Evolutionary conservation across 106 monocot genomes (phyloP).

Genomic region (Dendrobium nobile): DNA sequence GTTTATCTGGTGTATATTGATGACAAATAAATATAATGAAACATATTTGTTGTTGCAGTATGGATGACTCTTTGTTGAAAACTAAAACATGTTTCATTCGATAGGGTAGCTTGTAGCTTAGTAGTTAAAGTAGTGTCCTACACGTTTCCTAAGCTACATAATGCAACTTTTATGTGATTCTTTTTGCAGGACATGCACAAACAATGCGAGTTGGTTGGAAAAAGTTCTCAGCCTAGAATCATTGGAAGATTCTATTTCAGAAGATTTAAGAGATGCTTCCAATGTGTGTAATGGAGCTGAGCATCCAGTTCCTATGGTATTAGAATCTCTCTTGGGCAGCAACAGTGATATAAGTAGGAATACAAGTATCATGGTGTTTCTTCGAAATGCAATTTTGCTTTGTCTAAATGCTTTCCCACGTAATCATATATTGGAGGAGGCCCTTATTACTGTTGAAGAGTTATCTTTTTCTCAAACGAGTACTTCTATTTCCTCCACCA

Average conservation of each 20-base stretch:
- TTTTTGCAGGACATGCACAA: conserved; percentile 65
- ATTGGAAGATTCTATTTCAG: conserved; percentile 42
- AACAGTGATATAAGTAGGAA: conserved; percentile 26
- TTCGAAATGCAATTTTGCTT: conserved; percentile 71
- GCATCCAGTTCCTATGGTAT: conserved; percentile 11
- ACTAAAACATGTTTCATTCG: too few species aligned
- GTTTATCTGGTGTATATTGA: too few species aligned
- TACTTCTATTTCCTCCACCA: conserved; percentile 26
- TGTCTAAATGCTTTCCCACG: conserved; percentile 65
- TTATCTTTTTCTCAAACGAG: conserved; percentile 13
- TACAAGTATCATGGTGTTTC: conserved; percentile 36
- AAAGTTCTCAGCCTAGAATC: conserved; percentile 56
- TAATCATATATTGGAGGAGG: conserved; percentile 72
- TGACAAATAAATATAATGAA: too few species aligned
- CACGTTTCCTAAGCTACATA: background rate
- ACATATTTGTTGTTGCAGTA: too few species aligned
- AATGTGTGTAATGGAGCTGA: conserved; percentile 14
- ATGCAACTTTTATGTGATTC: conserved; percentile 2
- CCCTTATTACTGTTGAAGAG: conserved; percentile 67
- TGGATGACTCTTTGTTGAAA: too few species aligned
- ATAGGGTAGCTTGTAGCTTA: background rate
- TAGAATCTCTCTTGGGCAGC: conserved; percentile 24
- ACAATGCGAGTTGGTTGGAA: conserved; percentile 74
- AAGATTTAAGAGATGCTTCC: conserved; percentile 31
- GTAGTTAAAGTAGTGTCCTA: background rate